These are phyloP conservation scores for Eucalyptus erythrocorys DNA, from an alignment of 345 rosid genomes.

Conservation along the genomic window DNA sequence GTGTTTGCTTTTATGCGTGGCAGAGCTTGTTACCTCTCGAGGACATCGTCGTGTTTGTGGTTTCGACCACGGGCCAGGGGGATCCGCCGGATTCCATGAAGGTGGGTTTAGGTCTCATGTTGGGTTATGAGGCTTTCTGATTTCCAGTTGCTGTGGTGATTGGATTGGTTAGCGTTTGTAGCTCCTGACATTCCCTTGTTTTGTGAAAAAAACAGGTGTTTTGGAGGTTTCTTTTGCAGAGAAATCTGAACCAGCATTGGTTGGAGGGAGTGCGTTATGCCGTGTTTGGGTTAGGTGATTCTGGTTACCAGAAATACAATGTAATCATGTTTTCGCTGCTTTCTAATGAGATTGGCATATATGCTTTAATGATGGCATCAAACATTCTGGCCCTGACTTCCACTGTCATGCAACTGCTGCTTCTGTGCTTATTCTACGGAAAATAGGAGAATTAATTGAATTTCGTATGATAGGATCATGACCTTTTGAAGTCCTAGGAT, in stretches of 20 bases:
- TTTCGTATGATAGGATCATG: neutral
- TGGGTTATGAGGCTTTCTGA: neutral
- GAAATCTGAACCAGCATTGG: conserved; percentile 49
- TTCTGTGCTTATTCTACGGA: neutral
- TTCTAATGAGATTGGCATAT: neutral
- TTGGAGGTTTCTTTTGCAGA: conserved; percentile 85
- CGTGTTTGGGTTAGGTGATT: conserved; percentile 90
- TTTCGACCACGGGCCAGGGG: conserved; percentile 95
- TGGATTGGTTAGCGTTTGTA: neutral
- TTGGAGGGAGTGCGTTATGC: conserved; percentile 58
- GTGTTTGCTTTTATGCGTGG: neutral
- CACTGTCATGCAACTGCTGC: neutral
- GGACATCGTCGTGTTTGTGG: conserved; percentile 62
- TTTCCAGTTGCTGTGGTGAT: neutral
- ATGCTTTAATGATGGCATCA: neutral
- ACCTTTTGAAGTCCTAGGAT: neutral
- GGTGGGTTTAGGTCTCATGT: conserved; percentile 13
- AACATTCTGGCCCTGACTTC: neutral
- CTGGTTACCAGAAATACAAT: conserved; percentile 86
- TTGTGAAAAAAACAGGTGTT: conserved; percentile 26
- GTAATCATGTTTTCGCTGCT: conserved; percentile 7
- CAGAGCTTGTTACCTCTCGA: conserved; percentile 56
- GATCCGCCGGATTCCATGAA: conserved; percentile 86
- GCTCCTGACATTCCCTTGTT: neutral
- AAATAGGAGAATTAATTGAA: neutral